Conservation (phyloP, 768 basidiomycete species). For the Amanita muscaria region DNA sequence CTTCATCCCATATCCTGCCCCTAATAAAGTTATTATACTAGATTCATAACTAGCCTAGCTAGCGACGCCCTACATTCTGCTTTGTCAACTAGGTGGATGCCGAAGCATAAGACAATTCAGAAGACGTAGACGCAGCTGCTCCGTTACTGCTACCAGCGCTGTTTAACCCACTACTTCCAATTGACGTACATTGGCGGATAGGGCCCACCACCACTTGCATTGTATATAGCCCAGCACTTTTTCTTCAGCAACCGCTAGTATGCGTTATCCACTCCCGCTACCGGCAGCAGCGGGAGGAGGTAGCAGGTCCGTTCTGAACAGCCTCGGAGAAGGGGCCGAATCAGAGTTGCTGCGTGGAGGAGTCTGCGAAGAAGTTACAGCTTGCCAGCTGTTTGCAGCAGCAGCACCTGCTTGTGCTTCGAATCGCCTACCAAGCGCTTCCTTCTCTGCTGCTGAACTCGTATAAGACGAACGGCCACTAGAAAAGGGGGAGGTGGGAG, state of each 20-base stretch:
- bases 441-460: slow-evolving; percentile 41
- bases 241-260: slow-evolving; percentile 69
- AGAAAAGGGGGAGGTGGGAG: slow-evolving; percentile 3
- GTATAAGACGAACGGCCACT: slow-evolving; percentile 16
- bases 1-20: too few relatives aligned
- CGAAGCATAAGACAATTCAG: slow-evolving; percentile 13
- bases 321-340: slow-evolving; percentile 15
- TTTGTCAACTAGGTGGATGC: too few relatives aligned
- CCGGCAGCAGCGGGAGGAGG: slow-evolving; percentile 22
- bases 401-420: slow-evolving; percentile 47
- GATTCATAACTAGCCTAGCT: too few relatives aligned
- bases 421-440: slow-evolving; percentile 42
- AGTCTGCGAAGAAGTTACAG: slow-evolving; percentile 14
- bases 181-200: slow-evolving; percentile 18
- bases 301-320: slow-evolving; percentile 24
- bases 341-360: slow-evolving; percentile 14
- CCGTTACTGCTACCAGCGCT: slow-evolving; percentile 5
- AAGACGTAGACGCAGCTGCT: neutral
- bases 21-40: too few relatives aligned
- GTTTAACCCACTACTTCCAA: slow-evolving; percentile 12
- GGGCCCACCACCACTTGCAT: slow-evolving; percentile 15
- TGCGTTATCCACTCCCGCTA: slow-evolving; percentile 13
- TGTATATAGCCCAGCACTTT: slow-evolving; percentile 65
- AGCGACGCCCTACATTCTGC: too few relatives aligned
- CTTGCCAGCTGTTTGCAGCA: slow-evolving; percentile 2